These are phyloP conservation scores for Penicillium bialowiezense DNA, from an alignment of 495 filamentous ascomycete genomes.

Conservation along the genomic window DNA sequence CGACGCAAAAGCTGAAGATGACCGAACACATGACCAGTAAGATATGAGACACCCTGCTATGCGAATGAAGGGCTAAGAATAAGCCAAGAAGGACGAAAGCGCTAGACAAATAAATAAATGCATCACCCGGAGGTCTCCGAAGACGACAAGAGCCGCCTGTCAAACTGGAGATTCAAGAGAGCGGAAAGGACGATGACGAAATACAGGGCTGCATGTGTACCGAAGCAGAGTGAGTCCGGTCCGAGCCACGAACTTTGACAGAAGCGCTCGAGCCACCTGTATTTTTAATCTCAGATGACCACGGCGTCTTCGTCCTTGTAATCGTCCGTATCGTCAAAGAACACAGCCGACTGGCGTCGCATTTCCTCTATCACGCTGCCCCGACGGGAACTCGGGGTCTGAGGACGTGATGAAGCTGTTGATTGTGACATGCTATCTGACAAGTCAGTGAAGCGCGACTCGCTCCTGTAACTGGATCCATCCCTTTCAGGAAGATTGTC, in stretches of 20 bases:
- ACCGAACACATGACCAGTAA: neutral
- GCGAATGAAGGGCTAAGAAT: neutral
- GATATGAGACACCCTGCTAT: slow-evolving; percentile 7
- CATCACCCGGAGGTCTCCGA: slow-evolving; percentile 6
- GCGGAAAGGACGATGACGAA: slow-evolving; percentile 14
- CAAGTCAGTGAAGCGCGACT: slow-evolving; percentile 20
- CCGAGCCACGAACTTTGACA: slow-evolving; percentile 10
- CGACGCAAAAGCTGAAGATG: neutral
- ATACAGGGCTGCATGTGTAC: slow-evolving; percentile 17
- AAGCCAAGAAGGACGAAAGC: slow-evolving; percentile 3
- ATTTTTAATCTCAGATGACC: slow-evolving; percentile 17
- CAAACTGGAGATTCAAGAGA: slow-evolving; percentile 12
- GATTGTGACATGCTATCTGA: slow-evolving; percentile 30
- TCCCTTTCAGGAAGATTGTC: slow-evolving; percentile 31
- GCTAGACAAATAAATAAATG: neutral
- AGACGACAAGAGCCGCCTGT: slow-evolving; percentile 23
- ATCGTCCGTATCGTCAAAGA: slow-evolving; percentile 55
- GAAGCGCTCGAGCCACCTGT: slow-evolving; percentile 16
- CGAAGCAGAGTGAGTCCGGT: slow-evolving; percentile 11
- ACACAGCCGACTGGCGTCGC: slow-evolving; percentile 57
- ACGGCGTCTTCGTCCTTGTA: slow-evolving; percentile 31
- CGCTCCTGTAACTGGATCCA: slow-evolving; percentile 19
- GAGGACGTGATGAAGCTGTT: slow-evolving; percentile 23
- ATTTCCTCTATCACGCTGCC: slow-evolving; percentile 59
- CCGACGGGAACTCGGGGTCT: slow-evolving; percentile 24